A percentile compares a stretch with the other conserved stretches of the same genome.
Conservation (phyloP, 2,329 filamentous ascomycete genomes). For the Blastomyces silverae region DNA sequence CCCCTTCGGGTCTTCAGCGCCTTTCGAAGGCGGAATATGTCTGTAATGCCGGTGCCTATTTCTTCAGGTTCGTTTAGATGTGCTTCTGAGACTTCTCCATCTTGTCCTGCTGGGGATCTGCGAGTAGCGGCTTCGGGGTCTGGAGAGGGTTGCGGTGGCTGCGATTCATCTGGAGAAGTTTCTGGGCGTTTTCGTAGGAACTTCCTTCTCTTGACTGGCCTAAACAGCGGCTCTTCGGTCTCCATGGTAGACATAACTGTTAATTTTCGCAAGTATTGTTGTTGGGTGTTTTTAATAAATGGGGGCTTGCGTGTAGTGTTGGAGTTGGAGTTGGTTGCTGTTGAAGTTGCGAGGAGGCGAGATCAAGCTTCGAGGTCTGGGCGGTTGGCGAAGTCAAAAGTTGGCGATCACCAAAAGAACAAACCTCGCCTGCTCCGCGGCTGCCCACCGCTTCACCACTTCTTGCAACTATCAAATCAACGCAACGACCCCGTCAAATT, state of each 20-base stretch:
- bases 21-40: slow-evolving; percentile 37
- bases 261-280: not conserved
- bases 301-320: not conserved
- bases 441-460: not conserved
- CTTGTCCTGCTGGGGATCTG: not conserved
- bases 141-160: slow-evolving; percentile 3
- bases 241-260: slow-evolving; percentile 18
- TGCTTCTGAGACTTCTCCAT: slow-evolving; percentile 9
- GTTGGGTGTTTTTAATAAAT: not conserved
- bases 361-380: not conserved
- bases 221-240: slow-evolving; percentile 36
- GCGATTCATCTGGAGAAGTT: slow-evolving; percentile 18
- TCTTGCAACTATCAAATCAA: not conserved
- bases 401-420: not conserved
- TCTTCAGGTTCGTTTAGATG: slow-evolving; percentile 13
- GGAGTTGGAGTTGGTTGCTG: not conserved
- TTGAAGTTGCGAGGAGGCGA: slow-evolving; percentile 1
- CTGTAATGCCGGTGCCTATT: slow-evolving; percentile 25
- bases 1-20: slow-evolving; percentile 34
- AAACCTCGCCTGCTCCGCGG: not conserved
- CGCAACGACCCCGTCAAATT: not conserved
- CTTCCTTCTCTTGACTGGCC: slow-evolving; percentile 47
- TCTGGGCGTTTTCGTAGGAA: slow-evolving; percentile 43
- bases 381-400: not conserved
- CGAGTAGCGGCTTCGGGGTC: not conserved